Base-by-base conservation (phyloP, 495 filamentous ascomycete species). In the Penicillium robsamsonii region DNA sequence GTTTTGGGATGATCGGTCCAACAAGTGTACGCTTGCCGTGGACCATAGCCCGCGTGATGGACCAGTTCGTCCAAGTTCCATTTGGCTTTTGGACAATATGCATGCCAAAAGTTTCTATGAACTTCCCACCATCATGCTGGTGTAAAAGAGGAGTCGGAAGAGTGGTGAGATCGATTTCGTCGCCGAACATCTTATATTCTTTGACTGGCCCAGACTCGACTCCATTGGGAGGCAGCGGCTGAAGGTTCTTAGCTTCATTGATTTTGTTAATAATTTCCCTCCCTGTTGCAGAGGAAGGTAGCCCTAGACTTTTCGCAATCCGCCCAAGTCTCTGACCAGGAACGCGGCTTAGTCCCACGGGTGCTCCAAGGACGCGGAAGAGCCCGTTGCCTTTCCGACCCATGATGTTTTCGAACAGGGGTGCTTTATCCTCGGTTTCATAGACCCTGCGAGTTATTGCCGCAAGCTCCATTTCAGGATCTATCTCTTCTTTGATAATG, bases 51-150 rank as follows among this genome's bases (percentile, higher is more conserved):
- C 74, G 66, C 3, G 68, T 63, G 40, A 75, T 74, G 11, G 74
- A 75, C 72, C 74, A 75, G 51, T 76, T 76, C 9, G 59, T 65
- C 74, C 74, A 76, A 0, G 44, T 51, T 2, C 63, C 63, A 49
- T 75, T 67, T 0, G 72, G 72, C 2, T 65, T 65, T 35, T 68
- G 61, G 2, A 77, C 59, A n/a, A 75, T 55, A 33, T 74, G 61
- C 66, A 77, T 69, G 18, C 74, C 74, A 42, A 60, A 74, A 5
- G 74, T 74, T 37, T 72, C 66, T 9, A 77, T 60, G 38, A 68
- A 77, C 33, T 71, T 70, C 1, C 74, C 74, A 3, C 74, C 70
- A 48, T 77, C 74, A 10, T 57, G 46, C 45, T 70, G 46, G 43
- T 75, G 70, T 2, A 73, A 51, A n/a, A 71, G 44, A 4, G 74